Percentiles rank a stretch among this genome's conserved stretches.
These are phyloP conservation scores for Populus trichocarpa DNA, from an alignment of 441 rosid species.

Conservation along the genomic window DNA sequence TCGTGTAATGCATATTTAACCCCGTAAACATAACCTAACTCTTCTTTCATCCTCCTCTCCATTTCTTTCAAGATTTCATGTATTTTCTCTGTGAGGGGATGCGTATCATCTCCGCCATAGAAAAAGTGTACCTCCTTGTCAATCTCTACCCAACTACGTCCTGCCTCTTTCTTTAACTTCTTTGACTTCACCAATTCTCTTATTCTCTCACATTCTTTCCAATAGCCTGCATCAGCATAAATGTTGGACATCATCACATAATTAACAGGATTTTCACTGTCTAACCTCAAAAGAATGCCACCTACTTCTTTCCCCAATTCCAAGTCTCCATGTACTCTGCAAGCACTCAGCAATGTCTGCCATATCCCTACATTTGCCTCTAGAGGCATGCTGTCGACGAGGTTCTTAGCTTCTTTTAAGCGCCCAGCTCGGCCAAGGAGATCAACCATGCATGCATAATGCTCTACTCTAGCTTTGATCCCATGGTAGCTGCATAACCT, in stretches of 20 bases:
- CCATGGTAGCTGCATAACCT: conserved; percentile 36
- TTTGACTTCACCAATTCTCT: conserved; percentile 46
- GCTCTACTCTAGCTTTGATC: conserved; percentile 62
- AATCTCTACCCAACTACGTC: conserved; percentile 83
- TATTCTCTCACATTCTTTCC: conserved; percentile 55
- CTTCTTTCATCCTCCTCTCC: conserved; percentile 69
- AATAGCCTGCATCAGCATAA: conserved; percentile 70
- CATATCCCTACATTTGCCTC: conserved; percentile 69
- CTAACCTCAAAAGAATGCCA: conserved; percentile 51
- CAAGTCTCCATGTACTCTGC: conserved; percentile 65
- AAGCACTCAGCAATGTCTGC: conserved; percentile 89
- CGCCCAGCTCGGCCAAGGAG: conserved; percentile 76
- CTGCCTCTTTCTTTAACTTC: conserved; percentile 68
- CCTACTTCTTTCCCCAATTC: conserved; percentile 69
- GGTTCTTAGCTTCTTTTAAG: conserved; percentile 61
- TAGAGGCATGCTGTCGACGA: conserved; percentile 66
- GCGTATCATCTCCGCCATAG: conserved; percentile 59
- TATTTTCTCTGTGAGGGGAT: conserved; percentile 47
- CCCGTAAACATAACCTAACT: conserved; percentile 50
- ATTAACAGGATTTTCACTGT: conserved; percentile 61
- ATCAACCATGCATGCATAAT: conserved; percentile 85
- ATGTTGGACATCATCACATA: conserved; percentile 84
- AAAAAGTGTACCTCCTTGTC: conserved; percentile 61
- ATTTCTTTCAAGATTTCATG: conserved; percentile 48
- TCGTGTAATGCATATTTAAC: conserved; percentile 58